Evolutionary conservation across 768 basidiomycete genomes (phyloP).

Genomic region (Boletus vermiculosoides): DNA sequence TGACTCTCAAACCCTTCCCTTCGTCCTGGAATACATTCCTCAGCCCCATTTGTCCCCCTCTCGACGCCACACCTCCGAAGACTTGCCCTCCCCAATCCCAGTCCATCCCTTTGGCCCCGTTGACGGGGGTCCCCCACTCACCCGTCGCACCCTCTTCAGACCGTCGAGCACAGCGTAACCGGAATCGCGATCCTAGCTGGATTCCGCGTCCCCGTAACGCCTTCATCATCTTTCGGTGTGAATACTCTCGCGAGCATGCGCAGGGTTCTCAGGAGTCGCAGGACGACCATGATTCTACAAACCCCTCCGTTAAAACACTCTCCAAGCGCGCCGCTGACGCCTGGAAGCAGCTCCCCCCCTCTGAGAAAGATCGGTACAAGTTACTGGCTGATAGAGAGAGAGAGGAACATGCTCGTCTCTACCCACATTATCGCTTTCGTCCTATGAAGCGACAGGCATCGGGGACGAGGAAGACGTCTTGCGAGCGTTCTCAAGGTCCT

Average conservation of each 20-base stretch:
- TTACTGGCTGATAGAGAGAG: constrained; percentile 54
- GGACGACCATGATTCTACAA: constrained; percentile 22
- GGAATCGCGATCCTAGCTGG: constrained; percentile 51
- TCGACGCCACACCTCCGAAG: constrained; percentile 1
- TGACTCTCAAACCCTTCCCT: constrained; percentile 3
- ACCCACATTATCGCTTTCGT: constrained; percentile 65
- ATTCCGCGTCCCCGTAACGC: constrained; percentile 67
- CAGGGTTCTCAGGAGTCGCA: constrained; percentile 36
- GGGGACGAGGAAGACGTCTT: constrained; percentile 15
- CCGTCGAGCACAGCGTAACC: constrained; percentile 39
- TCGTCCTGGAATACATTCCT: constrained; percentile 2
- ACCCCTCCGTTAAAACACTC: constrained; percentile 48
- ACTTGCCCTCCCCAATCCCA: not conserved
- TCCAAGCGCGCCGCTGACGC: constrained; percentile 77
- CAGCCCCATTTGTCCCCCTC: constrained; percentile 16
- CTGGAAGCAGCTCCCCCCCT: constrained; percentile 58
- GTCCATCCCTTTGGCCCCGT: not conserved
- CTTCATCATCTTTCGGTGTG: constrained; percentile 73
- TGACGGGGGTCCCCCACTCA: not conserved
- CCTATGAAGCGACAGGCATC: constrained; percentile 45
- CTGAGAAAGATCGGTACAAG: constrained; percentile 51
- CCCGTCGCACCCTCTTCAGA: constrained; percentile 38
- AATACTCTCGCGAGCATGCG: constrained; percentile 52
- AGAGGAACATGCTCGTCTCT: constrained; percentile 50
- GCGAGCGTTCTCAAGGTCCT: constrained; percentile 12